Conservation (phyloP, 805 yeast genomes). For the Candida verbasci region DNA sequence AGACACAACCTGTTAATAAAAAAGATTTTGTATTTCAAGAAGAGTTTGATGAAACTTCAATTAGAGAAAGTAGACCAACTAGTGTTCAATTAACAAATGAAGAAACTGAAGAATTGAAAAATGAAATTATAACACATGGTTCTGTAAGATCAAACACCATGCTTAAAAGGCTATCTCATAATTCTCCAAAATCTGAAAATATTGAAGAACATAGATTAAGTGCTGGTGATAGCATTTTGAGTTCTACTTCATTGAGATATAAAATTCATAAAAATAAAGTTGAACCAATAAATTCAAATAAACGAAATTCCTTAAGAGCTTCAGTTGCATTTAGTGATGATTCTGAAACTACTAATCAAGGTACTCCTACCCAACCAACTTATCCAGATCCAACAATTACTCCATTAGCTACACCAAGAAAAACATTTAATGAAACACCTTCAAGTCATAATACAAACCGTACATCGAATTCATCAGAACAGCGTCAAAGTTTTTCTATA, state of each 20-base stretch:
- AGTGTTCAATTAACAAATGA: background rate
- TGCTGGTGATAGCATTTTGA: background rate
- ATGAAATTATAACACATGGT: conserved; percentile 4
- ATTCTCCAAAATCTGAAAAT: no score
- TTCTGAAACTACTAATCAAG: conserved; percentile 1
- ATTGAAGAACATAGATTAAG: background rate
- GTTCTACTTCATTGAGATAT: conserved; percentile 1
- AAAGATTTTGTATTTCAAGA: conserved; percentile 22
- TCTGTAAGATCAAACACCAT: conserved; percentile 1
- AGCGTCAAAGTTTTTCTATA: background rate
- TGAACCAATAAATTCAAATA: conserved; percentile 9
- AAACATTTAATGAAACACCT: conserved; percentile 1
- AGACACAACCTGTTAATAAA: background rate
- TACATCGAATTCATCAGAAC: background rate
- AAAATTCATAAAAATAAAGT: conserved; percentile 11
- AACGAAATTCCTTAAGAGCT: conserved; percentile 15
- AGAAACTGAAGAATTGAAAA: conserved; percentile 2
- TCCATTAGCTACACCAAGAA: conserved; percentile 8
- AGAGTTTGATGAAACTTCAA: conserved; percentile 16
- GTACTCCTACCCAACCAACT: conserved; percentile 8
- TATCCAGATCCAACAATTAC: conserved; percentile 19
- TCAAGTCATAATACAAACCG: background rate
- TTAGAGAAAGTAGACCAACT: conserved; percentile 2
- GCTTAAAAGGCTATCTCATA: no score
- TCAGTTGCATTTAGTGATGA: conserved; percentile 12